Percentiles rank a stretch among this genome's conserved stretches.
phyloP scores from a whole-genome alignment of 208 protist genomes.

The Lotmaria passim region DNA sequence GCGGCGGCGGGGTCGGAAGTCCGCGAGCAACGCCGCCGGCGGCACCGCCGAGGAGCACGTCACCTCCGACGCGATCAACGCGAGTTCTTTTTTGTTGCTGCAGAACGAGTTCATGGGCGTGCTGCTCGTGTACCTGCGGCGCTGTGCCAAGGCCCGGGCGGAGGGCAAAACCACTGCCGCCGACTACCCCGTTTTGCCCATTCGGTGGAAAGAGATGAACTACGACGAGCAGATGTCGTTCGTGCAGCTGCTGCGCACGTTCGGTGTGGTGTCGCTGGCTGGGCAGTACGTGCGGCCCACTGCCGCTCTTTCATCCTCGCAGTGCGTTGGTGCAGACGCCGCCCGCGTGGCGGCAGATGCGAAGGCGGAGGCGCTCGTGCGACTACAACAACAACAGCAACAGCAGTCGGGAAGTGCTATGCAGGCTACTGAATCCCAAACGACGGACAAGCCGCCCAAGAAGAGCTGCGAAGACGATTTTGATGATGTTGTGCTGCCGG shows the following conservation, averaged over 20 bases:
- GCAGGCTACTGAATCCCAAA: background rate
- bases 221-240: conserved; percentile 69
- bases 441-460: background rate
- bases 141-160: conserved; percentile 23
- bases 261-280: conserved; percentile 59
- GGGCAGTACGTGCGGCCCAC: conserved; percentile 15
- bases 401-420: conserved; percentile 3
- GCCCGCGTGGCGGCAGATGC: conserved; percentile 9
- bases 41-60: background rate
- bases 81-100: conserved; percentile 50
- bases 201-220: conserved; percentile 80
- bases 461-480: conserved; percentile 4
- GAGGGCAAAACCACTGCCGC: conserved; percentile 2
- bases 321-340: conserved; percentile 16
- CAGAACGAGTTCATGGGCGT: conserved; percentile 76
- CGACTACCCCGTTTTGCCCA: conserved; percentile 39
- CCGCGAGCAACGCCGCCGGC: background rate
- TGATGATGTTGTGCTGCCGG: background rate
- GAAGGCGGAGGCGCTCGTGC: conserved; percentile 33
- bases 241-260: conserved; percentile 59
- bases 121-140: conserved; percentile 75
- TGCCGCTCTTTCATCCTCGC: conserved; percentile 25
- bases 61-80: conserved; percentile 34
- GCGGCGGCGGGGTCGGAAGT: background rate
- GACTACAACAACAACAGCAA: conserved; percentile 1